A percentile compares a stretch with the other conserved stretches of the same genome.
Evolutionary conservation across 1,284 basidiomycete species (phyloP).

Genomic region (Schizopora paradoxa): DNA sequence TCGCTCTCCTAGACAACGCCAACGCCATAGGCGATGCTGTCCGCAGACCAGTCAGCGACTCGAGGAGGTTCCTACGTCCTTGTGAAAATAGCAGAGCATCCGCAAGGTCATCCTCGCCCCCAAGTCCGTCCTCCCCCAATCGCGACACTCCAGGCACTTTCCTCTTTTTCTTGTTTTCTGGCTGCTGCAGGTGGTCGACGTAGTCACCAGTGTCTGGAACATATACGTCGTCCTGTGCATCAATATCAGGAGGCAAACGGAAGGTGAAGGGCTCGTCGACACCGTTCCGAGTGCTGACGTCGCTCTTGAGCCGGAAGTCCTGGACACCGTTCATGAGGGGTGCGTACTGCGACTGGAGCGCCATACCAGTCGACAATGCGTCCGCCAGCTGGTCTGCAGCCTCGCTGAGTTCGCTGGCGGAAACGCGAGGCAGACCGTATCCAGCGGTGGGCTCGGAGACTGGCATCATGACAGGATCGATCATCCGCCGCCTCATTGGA

Average conservation of each 20-base stretch:
- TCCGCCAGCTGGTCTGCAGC: slow-evolving; percentile 48
- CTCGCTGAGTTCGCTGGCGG: slow-evolving; percentile 33
- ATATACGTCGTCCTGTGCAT: slow-evolving; percentile 39
- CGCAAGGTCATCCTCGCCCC: slow-evolving; percentile 33
- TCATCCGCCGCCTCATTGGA: slow-evolving; percentile 62
- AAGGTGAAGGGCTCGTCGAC: slow-evolving; percentile 10
- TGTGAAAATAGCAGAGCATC: slow-evolving; percentile 18
- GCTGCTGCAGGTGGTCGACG: slow-evolving; percentile 60
- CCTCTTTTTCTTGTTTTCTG: slow-evolving; percentile 80
- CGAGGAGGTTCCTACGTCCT: slow-evolving; percentile 17
- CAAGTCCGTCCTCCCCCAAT: slow-evolving; percentile 1
- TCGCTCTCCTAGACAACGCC: slow-evolving; percentile 40
- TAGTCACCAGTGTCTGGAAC: slow-evolving; percentile 54
- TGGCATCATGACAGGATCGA: slow-evolving; percentile 12
- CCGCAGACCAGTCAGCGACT: slow-evolving; percentile 24
- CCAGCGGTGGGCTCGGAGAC: slow-evolving; percentile 7
- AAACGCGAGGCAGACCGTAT: slow-evolving; percentile 21
- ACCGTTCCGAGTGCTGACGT: slow-evolving; percentile 20
- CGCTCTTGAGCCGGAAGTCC: slow-evolving; percentile 35
- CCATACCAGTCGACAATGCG: slow-evolving; percentile 46
- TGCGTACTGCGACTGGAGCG: slow-evolving; percentile 57
- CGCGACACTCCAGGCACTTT: slow-evolving; percentile 56
- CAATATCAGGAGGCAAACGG: slow-evolving; percentile 19
- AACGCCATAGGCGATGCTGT: slow-evolving; percentile 13
- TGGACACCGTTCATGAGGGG: slow-evolving; percentile 46